These are phyloP conservation scores for Paramyrothecium sp. DNA, from an alignment of 2,329 filamentous ascomycete genomes.

Conservation along the genomic window DNA sequence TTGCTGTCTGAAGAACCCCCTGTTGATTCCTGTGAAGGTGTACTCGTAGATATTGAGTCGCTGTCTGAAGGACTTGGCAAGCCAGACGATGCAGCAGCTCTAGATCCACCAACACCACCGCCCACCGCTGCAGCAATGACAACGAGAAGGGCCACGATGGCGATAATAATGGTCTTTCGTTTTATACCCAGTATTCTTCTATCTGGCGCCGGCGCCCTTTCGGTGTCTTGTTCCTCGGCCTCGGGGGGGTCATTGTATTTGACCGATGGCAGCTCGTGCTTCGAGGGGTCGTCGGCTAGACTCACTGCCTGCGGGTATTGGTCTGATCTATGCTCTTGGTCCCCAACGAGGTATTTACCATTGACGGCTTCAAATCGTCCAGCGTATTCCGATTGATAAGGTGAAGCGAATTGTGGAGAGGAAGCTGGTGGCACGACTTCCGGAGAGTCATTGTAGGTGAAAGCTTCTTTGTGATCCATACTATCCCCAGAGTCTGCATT, in stretches of 20 bases:
- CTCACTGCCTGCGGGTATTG: not conserved
- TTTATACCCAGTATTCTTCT: not conserved
- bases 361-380: not conserved
- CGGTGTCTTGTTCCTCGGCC: not conserved
- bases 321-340: not conserved
- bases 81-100: not conserved
- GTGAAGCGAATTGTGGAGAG: not conserved
- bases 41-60: not conserved
- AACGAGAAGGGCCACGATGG: not conserved
- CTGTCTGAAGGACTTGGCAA: not conserved
- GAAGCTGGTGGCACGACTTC: not conserved
- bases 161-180: not conserved
- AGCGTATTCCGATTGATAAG: not conserved
- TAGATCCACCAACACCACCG: not conserved
- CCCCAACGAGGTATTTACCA: not conserved
- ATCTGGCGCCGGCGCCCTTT: not conserved
- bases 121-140: not conserved
- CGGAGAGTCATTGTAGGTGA: not conserved
- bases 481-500: too few relatives aligned
- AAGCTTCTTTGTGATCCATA: not conserved
- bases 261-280: not conserved
- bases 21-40: too few relatives aligned
- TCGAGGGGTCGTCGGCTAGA: not conserved
- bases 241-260: not conserved
- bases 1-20: not conserved